These are phyloP conservation scores for Paraphaeosphaeria minitans DNA, from an alignment of 2,329 filamentous ascomycete genomes.

Conservation along the genomic window DNA sequence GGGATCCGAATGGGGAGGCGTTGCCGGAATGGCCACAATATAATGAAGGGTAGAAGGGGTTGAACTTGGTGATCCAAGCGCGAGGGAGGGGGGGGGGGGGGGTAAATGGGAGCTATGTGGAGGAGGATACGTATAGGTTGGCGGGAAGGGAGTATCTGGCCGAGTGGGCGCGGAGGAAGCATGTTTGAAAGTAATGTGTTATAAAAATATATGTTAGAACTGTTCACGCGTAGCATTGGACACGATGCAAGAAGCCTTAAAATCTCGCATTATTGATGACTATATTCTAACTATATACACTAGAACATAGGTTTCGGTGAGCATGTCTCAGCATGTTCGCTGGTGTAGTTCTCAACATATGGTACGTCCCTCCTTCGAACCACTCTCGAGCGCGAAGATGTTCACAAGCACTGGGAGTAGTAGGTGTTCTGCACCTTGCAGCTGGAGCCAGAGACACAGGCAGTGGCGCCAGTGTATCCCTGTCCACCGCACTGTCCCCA, in stretches of 20 bases:
- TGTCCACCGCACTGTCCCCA: conserved; percentile 55
- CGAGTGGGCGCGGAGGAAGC: conserved; percentile 45
- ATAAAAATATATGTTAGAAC: too few species aligned
- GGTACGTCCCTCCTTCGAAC: not conserved
- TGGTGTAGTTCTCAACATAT: not conserved
- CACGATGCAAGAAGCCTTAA: not conserved
- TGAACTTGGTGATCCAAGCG: conserved; percentile 54
- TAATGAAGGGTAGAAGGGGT: conserved; percentile 38
- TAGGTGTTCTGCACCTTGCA: conserved; percentile 52
- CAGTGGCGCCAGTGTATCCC: conserved; percentile 48
- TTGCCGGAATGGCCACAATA: conserved; percentile 51
- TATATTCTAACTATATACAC: conserved; percentile 19
- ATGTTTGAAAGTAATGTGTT: conserved; percentile 25
- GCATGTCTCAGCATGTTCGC: conserved; percentile 5
- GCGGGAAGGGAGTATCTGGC: conserved; percentile 49
- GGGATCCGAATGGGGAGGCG: conserved; percentile 45
- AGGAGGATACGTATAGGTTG: conserved; percentile 51
- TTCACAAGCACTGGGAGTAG: conserved; percentile 54
- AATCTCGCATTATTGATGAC: conserved; percentile 1
- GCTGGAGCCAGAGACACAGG: conserved; percentile 46
- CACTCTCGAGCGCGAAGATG: not conserved
- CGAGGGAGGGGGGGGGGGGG: conserved; percentile 45
- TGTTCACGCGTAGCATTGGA: not conserved
- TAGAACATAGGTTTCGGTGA: conserved; percentile 9
- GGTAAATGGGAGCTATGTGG: conserved; percentile 50